A percentile compares a stretch with the other conserved stretches of the same genome.
Evolutionary conservation across 768 basidiomycete genomes (phyloP).

Genomic region (Calocera cornea): DNA sequence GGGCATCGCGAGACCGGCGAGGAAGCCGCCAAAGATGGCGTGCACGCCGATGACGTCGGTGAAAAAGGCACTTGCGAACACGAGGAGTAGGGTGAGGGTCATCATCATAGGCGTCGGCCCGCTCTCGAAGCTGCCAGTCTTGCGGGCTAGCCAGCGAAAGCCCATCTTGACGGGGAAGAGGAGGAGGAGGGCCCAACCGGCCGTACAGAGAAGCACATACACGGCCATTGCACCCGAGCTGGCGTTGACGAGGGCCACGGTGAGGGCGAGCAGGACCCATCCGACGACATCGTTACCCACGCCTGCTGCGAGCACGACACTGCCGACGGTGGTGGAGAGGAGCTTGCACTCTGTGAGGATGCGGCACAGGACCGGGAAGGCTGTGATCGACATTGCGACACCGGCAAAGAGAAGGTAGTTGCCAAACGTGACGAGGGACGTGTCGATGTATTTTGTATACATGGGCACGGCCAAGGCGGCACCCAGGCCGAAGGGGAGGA

Average conservation of each 20-base stretch:
- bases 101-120: conserved; percentile 68
- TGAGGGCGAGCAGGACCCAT: conserved; percentile 72
- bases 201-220: conserved; percentile 57
- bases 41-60: conserved; percentile 77
- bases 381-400: conserved; percentile 68
- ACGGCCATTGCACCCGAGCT: conserved; percentile 58
- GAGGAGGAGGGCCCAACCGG: conserved; percentile 54
- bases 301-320: conserved; percentile 69
- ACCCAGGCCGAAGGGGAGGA: conserved; percentile 69
- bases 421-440: conserved; percentile 46
- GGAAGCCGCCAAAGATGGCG: conserved; percentile 72
- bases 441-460: conserved; percentile 52
- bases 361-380: conserved; percentile 71
- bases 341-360: conserved; percentile 74
- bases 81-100: conserved; percentile 60
- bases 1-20: conserved; percentile 69
- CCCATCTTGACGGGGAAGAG: conserved; percentile 50
- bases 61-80: conserved; percentile 65
- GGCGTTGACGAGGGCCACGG: conserved; percentile 74
- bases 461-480: conserved; percentile 60
- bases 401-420: conserved; percentile 78
- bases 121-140: conserved; percentile 57
- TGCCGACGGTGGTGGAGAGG: conserved; percentile 72
- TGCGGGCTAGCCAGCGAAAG: conserved; percentile 50
- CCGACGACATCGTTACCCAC: conserved; percentile 76